Evolutionary conservation across 371 early-diverging fungal species (phyloP).

Genomic region (Lichtheimia ornata): DNA sequence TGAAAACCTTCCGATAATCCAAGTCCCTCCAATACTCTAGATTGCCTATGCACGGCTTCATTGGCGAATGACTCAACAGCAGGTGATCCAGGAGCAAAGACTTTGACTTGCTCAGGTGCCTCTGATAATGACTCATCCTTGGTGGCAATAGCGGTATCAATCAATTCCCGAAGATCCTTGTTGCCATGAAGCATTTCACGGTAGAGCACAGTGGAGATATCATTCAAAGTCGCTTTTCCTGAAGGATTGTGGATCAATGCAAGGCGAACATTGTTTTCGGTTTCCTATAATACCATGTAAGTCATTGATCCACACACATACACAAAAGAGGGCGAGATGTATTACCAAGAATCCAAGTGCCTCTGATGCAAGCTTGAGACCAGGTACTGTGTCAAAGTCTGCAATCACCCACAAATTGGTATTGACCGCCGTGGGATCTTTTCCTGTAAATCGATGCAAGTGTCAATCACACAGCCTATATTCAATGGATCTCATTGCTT

Average conservation of each 20-base stretch:
- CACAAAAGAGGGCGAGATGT: no score
- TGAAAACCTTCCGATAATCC: constrained; percentile 25
- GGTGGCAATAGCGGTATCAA: not conserved
- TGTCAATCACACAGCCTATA: no score
- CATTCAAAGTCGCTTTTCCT: not conserved
- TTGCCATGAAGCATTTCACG: constrained; percentile 7
- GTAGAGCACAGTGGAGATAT: constrained; percentile 18
- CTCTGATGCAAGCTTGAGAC: constrained; percentile 49
- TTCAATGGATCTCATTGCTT: not conserved
- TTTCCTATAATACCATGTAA: constrained; percentile 10
- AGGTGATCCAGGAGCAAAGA: constrained; percentile 38
- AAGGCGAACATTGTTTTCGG: constrained; percentile 38
- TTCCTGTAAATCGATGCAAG: not conserved
- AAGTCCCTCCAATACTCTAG: constrained; percentile 13
- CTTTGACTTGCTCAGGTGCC: constrained; percentile 18
- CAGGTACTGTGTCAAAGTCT: constrained; percentile 55
- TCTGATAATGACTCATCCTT: constrained; percentile 14
- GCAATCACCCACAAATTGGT: constrained; percentile 54
- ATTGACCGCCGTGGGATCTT: constrained; percentile 21
- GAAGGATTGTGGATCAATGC: constrained; percentile 51
- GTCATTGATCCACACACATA: no score
- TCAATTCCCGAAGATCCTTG: constrained; percentile 11
- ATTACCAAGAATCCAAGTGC: constrained; percentile 42
- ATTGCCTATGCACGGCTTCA: constrained; percentile 21
- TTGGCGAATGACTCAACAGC: constrained; percentile 26